A percentile compares a stretch with the other conserved stretches of the same genome.
phyloP scores from a whole-genome alignment of 495 filamentous ascomycete genomes.

The Neurospora discreta region DNA sequence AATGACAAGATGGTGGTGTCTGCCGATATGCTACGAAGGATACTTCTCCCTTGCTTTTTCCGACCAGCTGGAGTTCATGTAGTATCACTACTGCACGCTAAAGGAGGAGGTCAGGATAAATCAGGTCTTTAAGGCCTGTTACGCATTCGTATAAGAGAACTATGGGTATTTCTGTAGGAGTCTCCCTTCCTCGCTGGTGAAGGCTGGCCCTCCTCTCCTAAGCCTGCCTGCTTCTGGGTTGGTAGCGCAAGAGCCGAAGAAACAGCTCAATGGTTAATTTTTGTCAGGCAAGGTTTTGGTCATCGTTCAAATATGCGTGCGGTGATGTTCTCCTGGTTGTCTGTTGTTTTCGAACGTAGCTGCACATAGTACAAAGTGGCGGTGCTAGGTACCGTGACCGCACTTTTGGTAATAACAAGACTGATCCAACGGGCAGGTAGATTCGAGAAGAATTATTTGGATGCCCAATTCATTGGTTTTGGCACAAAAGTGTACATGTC shows the following conservation, averaged over 20 bases:
- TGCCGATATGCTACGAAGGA: too few species aligned
- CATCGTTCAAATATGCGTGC: background rate
- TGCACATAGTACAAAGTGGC: background rate
- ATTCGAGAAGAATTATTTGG: background rate
- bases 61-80: too few species aligned
- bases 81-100: too few species aligned
- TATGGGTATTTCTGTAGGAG: too few species aligned
- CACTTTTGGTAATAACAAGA: background rate
- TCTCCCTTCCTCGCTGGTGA: background rate
- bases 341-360: background rate
- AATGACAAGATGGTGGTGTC: too few species aligned
- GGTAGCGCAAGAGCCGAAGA: background rate
- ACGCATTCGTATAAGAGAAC: too few species aligned
- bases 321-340: background rate
- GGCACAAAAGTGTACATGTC: background rate
- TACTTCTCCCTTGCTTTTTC: too few species aligned
- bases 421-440: background rate
- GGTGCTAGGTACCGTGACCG: background rate
- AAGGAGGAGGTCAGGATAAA: too few species aligned
- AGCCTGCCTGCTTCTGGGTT: background rate
- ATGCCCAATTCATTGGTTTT: background rate
- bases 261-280: background rate
- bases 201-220: background rate
- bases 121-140: too few species aligned
- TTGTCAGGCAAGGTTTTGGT: accelerated